Conservation (phyloP, 495 filamentous ascomycete species). For the Hyaloscypha variabilis region DNA sequence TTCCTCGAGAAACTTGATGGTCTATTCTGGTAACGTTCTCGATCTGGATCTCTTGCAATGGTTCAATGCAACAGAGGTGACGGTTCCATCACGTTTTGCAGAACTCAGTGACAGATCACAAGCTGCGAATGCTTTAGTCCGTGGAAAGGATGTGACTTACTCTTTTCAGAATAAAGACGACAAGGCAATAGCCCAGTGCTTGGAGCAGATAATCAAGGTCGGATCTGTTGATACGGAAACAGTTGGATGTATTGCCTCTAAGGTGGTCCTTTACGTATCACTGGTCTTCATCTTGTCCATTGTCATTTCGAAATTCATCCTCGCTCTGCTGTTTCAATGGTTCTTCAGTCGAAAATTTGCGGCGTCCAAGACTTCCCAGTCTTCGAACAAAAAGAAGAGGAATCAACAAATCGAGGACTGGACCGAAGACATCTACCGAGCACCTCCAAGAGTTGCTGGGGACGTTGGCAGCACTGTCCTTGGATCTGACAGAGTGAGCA, state of each 20-base stretch:
- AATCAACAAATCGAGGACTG: constrained; percentile 97
- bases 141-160: constrained; percentile 89
- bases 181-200: constrained; percentile 80
- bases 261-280: constrained; percentile 95
- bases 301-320: constrained; percentile 80
- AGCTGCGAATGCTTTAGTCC: constrained; percentile 66
- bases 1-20: constrained; percentile 80
- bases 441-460: constrained; percentile 73
- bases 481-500: constrained; percentile 69
- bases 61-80: constrained; percentile 88
- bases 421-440: constrained; percentile 95
- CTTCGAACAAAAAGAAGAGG: constrained; percentile 73
- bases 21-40: constrained; percentile 92
- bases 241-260: constrained; percentile 95
- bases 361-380: constrained; percentile 71
- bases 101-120: constrained; percentile 60
- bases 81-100: constrained; percentile 75
- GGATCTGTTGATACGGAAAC: constrained; percentile 95
- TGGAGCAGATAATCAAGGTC: constrained; percentile 91
- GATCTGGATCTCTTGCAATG: constrained; percentile 90
- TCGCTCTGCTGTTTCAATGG: constrained; percentile 96
- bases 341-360: constrained; percentile 84
- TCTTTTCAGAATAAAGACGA: constrained; percentile 76
- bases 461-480: constrained; percentile 64
- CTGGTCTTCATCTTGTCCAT: constrained; percentile 92